Conservation (phyloP, 441 rosid species). For the Rhodomyrtus psidioides region DNA sequence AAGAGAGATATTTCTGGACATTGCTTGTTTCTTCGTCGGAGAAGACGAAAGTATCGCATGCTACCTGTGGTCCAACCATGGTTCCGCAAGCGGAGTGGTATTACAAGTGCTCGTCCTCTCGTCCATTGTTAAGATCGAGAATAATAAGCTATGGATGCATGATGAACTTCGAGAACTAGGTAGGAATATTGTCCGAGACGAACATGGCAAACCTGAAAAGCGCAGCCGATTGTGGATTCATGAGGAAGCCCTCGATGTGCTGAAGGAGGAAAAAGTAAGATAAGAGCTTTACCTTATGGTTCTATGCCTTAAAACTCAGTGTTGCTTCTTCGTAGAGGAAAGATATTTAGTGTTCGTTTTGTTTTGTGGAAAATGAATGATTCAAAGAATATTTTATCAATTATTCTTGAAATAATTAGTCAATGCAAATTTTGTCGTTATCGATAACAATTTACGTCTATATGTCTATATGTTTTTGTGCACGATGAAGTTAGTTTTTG, state of each 20-base stretch:
- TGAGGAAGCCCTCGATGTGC: rapidly evolving
- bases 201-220: neutral
- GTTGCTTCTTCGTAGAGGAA: neutral
- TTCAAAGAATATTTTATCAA: rapidly evolving
- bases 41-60: neutral
- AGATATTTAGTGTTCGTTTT: neutral
- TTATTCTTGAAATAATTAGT: neutral
- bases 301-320: rapidly evolving
- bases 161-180: neutral
- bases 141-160: neutral
- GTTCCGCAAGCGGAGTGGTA: rapidly evolving
- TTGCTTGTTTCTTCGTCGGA: neutral
- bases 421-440: neutral
- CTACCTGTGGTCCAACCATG: neutral
- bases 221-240: neutral
- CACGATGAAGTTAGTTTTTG: too few species aligned
- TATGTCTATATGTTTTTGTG: too few species aligned
- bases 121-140: neutral
- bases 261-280: neutral
- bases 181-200: neutral
- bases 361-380: neutral
- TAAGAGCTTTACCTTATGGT: neutral
- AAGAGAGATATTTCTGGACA: neutral
- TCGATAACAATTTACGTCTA: neutral
- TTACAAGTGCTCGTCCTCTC: rapidly evolving